Conservation (phyloP, 2,329 filamentous ascomycete species). For the Macrophomina tecta region DNA sequence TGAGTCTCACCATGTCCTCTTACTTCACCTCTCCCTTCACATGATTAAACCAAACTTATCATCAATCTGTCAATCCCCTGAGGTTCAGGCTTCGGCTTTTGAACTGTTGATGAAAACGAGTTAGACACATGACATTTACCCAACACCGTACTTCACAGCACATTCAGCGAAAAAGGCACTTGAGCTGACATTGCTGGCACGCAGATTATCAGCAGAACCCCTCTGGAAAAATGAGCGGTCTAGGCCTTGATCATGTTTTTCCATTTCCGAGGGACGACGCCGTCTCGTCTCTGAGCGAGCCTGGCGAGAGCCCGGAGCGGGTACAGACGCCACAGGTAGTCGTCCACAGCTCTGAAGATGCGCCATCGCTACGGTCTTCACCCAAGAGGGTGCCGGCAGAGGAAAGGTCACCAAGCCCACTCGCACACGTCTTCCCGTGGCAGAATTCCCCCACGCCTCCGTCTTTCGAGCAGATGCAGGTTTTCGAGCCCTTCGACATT, state of each 20-base stretch:
- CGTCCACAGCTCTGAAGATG: neutral
- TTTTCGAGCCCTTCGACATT: conserved; percentile 27
- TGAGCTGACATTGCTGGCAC: neutral
- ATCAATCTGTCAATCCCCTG: conserved; percentile 31
- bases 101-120: conserved; percentile 27
- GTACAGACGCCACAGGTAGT: conserved; percentile 6
- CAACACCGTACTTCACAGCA: neutral
- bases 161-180: neutral
- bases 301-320: neutral
- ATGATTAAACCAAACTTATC: conserved; percentile 28
- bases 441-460: conserved; percentile 17
- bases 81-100: conserved; percentile 14
- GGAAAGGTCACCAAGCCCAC: neutral
- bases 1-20: neutral
- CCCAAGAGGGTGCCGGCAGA: neutral
- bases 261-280: conserved; percentile 13
- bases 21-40: neutral
- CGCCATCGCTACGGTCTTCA: neutral
- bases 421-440: conserved; percentile 26
- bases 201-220: neutral
- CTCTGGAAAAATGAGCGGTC: conserved; percentile 20
- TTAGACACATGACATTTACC: conserved; percentile 25
- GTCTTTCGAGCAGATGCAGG: conserved; percentile 21
- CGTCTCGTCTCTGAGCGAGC: conserved; percentile 1
- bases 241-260: conserved; percentile 22